These are phyloP conservation scores for Letharia columbiana DNA, from an alignment of 495 filamentous ascomycete species.

Conservation along the genomic window DNA sequence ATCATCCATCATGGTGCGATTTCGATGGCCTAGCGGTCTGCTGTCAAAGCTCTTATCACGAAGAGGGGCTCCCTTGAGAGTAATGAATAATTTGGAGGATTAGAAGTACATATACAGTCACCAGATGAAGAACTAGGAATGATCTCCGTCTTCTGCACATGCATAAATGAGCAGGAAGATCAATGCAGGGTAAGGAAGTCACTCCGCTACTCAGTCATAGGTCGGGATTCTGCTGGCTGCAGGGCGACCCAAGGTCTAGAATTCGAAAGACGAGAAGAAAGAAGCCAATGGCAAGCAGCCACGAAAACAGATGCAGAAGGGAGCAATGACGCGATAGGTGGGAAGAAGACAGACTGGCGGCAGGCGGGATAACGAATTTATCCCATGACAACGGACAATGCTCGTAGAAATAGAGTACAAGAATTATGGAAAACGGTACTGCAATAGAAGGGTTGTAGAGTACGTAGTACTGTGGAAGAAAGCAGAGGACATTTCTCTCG, in stretches of 20 bases:
- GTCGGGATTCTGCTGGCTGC: not conserved
- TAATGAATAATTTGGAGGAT: not conserved
- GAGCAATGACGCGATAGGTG: constrained; percentile 2
- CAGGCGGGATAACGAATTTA: not conserved
- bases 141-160: not conserved
- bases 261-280: not conserved
- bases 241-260: constrained; percentile 4
- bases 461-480: not conserved
- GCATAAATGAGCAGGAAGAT: not conserved
- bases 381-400: not conserved
- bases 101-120: not conserved
- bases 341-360: not conserved
- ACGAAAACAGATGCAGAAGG: constrained; percentile 13
- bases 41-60: not conserved
- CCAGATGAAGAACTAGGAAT: not conserved
- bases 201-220: not conserved
- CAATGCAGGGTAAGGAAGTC: not conserved
- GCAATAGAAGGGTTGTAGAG: not conserved
- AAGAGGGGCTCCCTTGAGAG: not conserved
- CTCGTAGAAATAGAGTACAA: not conserved
- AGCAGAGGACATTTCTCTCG: too few species aligned
- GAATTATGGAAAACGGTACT: not conserved
- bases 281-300: constrained; percentile 16
- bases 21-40: not conserved
- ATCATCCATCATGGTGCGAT: not conserved